Conservation (phyloP, 352 stramenopile genomes). For the Salisapilia sapeloensis region DNA sequence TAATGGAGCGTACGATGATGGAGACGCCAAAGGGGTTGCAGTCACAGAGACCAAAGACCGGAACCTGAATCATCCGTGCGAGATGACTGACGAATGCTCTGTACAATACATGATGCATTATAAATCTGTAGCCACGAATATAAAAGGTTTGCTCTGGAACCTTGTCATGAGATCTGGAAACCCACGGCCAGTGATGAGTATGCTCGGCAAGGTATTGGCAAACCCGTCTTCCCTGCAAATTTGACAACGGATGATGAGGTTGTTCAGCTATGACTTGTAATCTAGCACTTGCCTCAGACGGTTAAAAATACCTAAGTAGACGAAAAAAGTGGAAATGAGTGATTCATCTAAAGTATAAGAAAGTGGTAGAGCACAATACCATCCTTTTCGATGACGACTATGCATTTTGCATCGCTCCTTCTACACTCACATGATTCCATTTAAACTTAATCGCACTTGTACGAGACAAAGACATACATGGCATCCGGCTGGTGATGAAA, state of each 20-base stretch:
- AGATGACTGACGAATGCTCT: slow-evolving; percentile 80
- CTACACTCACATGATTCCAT: slow-evolving; percentile 8
- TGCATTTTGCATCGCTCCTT: slow-evolving; percentile 57
- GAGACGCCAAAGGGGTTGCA: slow-evolving; percentile 90
- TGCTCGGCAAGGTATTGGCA: slow-evolving; percentile 73
- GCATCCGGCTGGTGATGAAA: slow-evolving; percentile 26
- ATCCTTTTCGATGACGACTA: slow-evolving; percentile 93
- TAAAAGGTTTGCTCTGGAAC: slow-evolving; percentile 8
- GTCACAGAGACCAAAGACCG: slow-evolving; percentile 85
- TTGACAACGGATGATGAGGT: neutral
- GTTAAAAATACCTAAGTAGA: slow-evolving; percentile 87
- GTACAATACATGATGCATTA: neutral
- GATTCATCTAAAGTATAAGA: neutral
- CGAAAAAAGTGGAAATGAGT: slow-evolving; percentile 25
- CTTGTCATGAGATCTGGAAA: slow-evolving; percentile 90
- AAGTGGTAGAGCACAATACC: slow-evolving; percentile 20
- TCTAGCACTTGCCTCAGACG: slow-evolving; percentile 37
- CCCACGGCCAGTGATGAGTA: slow-evolving; percentile 87
- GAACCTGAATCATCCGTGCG: slow-evolving; percentile 48
- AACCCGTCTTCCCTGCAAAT: slow-evolving; percentile 65
- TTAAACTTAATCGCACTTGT: too few relatives aligned
- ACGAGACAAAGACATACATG: slow-evolving; percentile 16
- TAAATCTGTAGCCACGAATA: too few relatives aligned
- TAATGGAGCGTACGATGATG: slow-evolving; percentile 53
- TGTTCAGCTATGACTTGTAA: neutral